Base-by-base conservation (phyloP, 2,329 filamentous ascomycete species). In the Ophiostoma tasmaniense region DNA sequence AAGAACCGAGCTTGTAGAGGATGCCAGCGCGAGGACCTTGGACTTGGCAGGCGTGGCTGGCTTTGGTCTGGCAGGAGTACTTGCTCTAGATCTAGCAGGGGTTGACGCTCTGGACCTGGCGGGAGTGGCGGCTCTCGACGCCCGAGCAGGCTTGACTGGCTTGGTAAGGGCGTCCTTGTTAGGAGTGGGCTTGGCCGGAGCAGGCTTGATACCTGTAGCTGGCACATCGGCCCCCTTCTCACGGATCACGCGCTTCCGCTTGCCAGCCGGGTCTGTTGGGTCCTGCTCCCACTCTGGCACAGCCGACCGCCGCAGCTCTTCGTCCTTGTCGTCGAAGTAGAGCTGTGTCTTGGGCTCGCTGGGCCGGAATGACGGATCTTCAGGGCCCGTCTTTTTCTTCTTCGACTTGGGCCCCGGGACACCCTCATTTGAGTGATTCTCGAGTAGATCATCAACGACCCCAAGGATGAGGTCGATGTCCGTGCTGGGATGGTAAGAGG, bases 161-260 rank as follows among this genome's bases (percentile, higher is more conserved):
- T 55, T 55, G 45, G n/a, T 20, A 17, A 20, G 17, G 22, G 17
- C 45, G 17, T 17, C 1, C n/a, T 52, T 20, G n/a, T 8, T 20
- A 3, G 33, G 33, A 33, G 33, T 10, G 22, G 50, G 22, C 50
- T 55, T 55, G 50, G 22, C n/a, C 8, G 10, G n/a, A 25, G 8
- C 8, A 22, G 50, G 4, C 11, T 55, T 22, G 22, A 3, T 2
- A 8, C 30, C 25, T 13, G 25, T 13, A 28, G 14, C 10, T 7
- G 30, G 4, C 59, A 62, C 6, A 8, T n/a, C 61, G 10, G 33
- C 22, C 11, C 61, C 17, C 65, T 50, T 52, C 64, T 66, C 65
- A 4, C 65, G 65, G 28, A 66, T 50, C 14, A 66, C 42, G 6
- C 39, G 39, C 65, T 66, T 66, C 39, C 65, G 65, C 42, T 66